Evolutionary conservation across 139 green algal species (phyloP), one percentile per base, ranked within the genome.

Genomic region (Chlamydomonas applanata): DNA sequence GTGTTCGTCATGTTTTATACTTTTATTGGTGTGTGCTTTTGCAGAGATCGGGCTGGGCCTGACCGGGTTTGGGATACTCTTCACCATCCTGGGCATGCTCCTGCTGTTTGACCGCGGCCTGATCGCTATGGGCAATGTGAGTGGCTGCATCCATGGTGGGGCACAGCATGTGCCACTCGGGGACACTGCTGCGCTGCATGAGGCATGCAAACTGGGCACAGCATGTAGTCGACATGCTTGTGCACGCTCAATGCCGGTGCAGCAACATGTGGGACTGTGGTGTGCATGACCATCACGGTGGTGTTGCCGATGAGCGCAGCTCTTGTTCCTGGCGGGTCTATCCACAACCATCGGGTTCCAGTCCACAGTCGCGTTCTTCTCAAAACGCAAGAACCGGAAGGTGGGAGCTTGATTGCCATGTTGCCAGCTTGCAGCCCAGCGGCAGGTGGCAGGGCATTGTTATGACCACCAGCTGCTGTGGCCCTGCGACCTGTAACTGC

Each of bases 41-140:
- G 82, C 92, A 99, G 95, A 98, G 77, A 98, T 99, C 46, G 96
- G 96, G 16, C 89, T 99, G 52, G 96, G 93, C 29, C 80, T 99
- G 3, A 98, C 94, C 11, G 91, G 78, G 25, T 95, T 98, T 80
- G 96, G 96, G 20, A 79, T 97, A 19, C 70, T 98, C 0, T 99
- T 99, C 83, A 90, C 88, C 3, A 81, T 97, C 20, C 83, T 99
- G 4, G 96, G 96, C 3, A 90, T 99, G 32, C 45, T 99, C 0
- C 89, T 99, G 61, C 95, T 99, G 77, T 98, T 99, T 80, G 96
- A 99, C 76, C 90, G 88, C 44, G 94, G 92, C 0, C 84, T 99
- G 11, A 87, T 99, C 17, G 93, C 96, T 3, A 98, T 99, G 91
- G 96, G 96, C 5, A 99, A 99, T 65, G 93, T 99, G 40, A 59